Evolutionary conservation across 2,329 filamentous ascomycete genomes (phyloP), one percentile per base, ranked within the genome.

Genomic region (Colletotrichum tamarilloi): DNA sequence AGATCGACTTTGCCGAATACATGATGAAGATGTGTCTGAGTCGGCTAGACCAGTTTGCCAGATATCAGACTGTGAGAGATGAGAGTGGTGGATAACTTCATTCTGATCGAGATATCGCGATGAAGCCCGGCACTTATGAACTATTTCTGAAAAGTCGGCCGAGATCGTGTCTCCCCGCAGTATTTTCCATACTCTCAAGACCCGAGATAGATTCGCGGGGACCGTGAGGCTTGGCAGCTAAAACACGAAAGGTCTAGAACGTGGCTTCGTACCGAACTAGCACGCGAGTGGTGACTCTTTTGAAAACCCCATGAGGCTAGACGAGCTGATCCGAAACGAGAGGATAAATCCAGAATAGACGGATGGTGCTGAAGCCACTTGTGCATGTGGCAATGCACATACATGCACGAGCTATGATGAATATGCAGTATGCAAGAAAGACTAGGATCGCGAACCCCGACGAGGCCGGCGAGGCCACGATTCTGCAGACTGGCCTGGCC

Each of bases 311-410:
- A 42, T 26, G 38, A 28, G n/a, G 60, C 5, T 42, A 32, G 28
- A 5, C 55, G 19, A 11, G 26, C 35, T 30, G 8, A 9, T 1
- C 30, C 38, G 4, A 28, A 42, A 12, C 26, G 38, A 22, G 19
- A 49, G 16, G 32, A 14, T 5, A 12, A 32, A 7, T 22, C 59
- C 26, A 49, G 38, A 52, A n/a, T 22, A 49, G 42, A 49, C 19
- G 9, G 1, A n/a, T 26, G 6, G 38, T 62, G 46, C 16, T 6
- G 38, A 22, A 9, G 26, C 4, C n/a, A 12, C 57, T 53, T 38
- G 42, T 38, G 56, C 65, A 38, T n/a, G 56, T 67, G 63, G 49
- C 16, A 62, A 62, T 62, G 62, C 56, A 71, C 42, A 49, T 49
- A 71, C 42, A 22, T 49, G 42, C 42, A 49, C 19, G 42, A 49